phyloP scores from a whole-genome alignment of 371 early-diverging fungal genomes.

The Mucor lusitanicus region DNA sequence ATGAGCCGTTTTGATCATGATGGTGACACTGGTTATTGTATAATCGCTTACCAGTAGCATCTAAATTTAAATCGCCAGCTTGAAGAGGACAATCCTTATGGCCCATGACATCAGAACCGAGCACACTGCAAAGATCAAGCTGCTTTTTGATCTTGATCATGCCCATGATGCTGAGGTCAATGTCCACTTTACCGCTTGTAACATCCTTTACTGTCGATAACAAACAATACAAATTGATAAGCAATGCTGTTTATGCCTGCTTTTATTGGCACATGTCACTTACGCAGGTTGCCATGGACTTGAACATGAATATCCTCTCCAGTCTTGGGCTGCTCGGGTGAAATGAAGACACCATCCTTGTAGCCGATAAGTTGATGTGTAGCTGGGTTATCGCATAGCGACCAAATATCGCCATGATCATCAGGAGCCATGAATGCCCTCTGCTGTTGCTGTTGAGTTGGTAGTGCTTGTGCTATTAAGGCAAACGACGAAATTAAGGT shows the following conservation, averaged over 20 bases:
- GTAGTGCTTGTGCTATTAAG: not conserved
- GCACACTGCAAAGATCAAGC: constrained; percentile 40
- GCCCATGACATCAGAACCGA: constrained; percentile 43
- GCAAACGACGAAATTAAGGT: not conserved
- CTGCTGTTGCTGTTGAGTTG: constrained; percentile 17
- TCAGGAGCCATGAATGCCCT: constrained; percentile 28
- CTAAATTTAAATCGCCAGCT: constrained; percentile 39
- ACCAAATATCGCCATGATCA: constrained; percentile 49
- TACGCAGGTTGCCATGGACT: constrained; percentile 43
- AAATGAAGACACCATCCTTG: constrained; percentile 41
- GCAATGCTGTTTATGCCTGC: not conserved
- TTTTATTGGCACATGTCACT: not conserved
- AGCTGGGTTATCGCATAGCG: constrained; percentile 38
- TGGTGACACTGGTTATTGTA: not conserved
- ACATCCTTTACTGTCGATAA: constrained; percentile 33
- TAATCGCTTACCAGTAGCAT: constrained; percentile 37
- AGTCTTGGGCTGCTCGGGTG: constrained; percentile 37
- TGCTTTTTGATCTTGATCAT: constrained; percentile 52
- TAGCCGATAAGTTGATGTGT: constrained; percentile 40
- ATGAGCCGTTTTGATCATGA: not conserved
- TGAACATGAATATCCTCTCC: constrained; percentile 46
- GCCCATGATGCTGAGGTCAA: constrained; percentile 42
- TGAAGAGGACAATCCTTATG: constrained; percentile 34
- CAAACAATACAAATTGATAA: not conserved
- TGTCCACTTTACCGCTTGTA: constrained; percentile 37